Base-by-base conservation (phyloP, 257 asterid genomes). In the Cruciata laevipes region DNA sequence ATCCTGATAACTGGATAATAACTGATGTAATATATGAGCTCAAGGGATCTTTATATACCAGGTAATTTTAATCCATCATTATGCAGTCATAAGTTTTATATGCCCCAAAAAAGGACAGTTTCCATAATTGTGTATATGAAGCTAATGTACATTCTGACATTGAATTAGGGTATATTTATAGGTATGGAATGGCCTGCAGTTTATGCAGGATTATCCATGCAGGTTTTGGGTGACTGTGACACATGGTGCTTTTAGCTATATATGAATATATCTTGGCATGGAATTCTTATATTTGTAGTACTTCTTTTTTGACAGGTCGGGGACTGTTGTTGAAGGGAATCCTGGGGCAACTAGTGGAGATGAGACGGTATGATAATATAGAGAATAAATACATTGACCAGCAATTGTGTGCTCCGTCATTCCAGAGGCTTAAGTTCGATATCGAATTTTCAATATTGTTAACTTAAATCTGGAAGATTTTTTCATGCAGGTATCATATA, bases 1-100 rank as follows among this genome's bases (percentile, higher is more conserved):
- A 90, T 80, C 99, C 99, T 79, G 99, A 94, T 85, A 94, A 94
- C 75, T 94, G 99, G 99, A 90, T 94, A 62, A 73, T 87, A 74
- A 94, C 99, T 63, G 99, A 94, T 71, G 78, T 90, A 65, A 80
- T 94, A 73, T 88, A 84, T 70, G 99, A 94, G 87, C 71, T 80
- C 66, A 96, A 90, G 74, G 99, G 99, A 76, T 88, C 97, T 70
- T 66, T 94, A 67, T 84, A 83, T 68, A 79, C 99, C 83, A 89
- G 99, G 97, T 94, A 86, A 81, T 70, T 30, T 66, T 4, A 30
- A 20, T 33, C 20, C 40, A 53, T 51, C 55, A 49, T 51, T 9
- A 66, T 30, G 13, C 58, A 49, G 20, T 25, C 20, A 49, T 9
- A 6, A 20, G 23, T 30, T 17, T 65, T 21, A 2, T 44, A 3